Evolutionary conservation across 768 basidiomycete genomes (phyloP), one percentile per base, ranked within the genome.

Genomic region (Trichaptum fuscoviolaceum): DNA sequence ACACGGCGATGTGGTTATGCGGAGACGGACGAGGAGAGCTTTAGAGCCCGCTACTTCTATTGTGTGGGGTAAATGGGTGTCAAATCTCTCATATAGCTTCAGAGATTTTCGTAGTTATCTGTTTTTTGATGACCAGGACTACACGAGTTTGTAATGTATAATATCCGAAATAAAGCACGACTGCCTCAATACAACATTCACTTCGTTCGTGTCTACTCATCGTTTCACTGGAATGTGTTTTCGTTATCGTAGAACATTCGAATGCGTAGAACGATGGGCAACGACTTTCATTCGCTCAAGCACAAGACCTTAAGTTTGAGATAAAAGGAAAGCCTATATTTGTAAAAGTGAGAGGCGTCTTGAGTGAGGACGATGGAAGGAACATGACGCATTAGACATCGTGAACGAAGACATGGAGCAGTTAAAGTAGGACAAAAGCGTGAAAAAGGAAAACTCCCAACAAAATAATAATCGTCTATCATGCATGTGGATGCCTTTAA

Each of bases 401-500:
- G 30, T 25, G 59, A 23, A 34, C 6, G 24, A 61, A 61, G 23
- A 24, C 59, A 17, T 12, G 30, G 9, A 34, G 59, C 59, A 15
- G 30, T 61, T 25, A 61, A 25, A 24, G 17, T 61, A 61, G 15
- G 58, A 60, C 17, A 60, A 34, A 61, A 25, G 15, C 24, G 59
- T 1, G 10, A 61, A 52, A 52, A 36, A 36, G 35, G 42, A 20
- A 61, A 25, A 4, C 12, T 18, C 30, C 59, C 24, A 25, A 15
- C 30, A 61, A 9, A 34, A 17, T 18, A 25, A 3, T 61, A 34
- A 34, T 61, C 24, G 59, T 61, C 24, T 61, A 34, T 18, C 59
- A 25, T 18, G 23, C 63, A 35, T 18, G 35, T 30, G 35, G 35
- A n/a, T 24, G 42, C 35, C 60, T 63, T 74, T 63, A 74, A 62